These are phyloP conservation scores for Nigrospora sphaerica DNA, from an alignment of 2,329 filamentous ascomycete species.

Conservation along the genomic window DNA sequence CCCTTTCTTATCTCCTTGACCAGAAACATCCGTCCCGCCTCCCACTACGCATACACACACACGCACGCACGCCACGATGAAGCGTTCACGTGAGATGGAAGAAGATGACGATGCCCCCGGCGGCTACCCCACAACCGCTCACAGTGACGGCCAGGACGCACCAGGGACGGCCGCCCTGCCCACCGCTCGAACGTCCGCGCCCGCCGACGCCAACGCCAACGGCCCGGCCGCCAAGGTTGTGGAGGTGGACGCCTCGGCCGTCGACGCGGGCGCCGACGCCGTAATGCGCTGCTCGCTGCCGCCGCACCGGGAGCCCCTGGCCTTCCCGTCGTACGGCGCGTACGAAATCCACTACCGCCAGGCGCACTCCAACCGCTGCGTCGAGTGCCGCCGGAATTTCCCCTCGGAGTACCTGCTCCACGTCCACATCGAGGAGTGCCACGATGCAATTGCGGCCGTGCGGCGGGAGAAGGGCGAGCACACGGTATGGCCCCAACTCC, in stretches of 20 bases:
- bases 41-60: neutral
- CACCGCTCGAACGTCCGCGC: too few species aligned
- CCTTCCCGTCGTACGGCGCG: constrained; percentile 68
- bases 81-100: constrained; percentile 55
- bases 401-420: constrained; percentile 74
- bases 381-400: constrained; percentile 80
- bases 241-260: constrained; percentile 45
- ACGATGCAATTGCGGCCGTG: constrained; percentile 72
- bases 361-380: constrained; percentile 75
- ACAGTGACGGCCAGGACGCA: constrained; percentile 4
- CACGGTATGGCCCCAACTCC: constrained; percentile 50
- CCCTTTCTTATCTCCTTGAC: constrained; percentile 15
- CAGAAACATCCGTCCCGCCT: too few species aligned
- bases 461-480: constrained; percentile 76
- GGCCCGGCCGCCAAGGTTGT: constrained; percentile 44
- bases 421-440: constrained; percentile 85
- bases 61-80: constrained; percentile 35
- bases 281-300: constrained; percentile 77
- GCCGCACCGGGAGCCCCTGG: constrained; percentile 63
- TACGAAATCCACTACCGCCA: constrained; percentile 85
- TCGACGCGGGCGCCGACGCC: constrained; percentile 25
- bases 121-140: constrained; percentile 12
- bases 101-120: constrained; percentile 37
- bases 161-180: neutral
- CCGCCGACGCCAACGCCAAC: constrained; percentile 3